Base-by-base conservation (phyloP, 2,329 filamentous ascomycete genomes). In the Monosporascus sp. region DNA sequence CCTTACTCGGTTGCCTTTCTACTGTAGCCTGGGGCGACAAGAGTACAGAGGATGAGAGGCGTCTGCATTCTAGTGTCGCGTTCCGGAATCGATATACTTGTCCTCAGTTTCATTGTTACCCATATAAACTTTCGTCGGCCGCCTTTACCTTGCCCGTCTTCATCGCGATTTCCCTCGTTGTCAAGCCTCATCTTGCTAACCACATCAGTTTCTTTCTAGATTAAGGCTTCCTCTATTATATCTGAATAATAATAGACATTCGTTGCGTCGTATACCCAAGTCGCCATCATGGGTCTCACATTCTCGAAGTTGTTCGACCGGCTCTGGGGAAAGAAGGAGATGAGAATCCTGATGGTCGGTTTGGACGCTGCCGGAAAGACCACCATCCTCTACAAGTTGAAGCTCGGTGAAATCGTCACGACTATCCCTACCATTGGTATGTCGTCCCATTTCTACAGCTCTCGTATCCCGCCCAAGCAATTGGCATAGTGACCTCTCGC, bases 301-400 rank as follows among this genome's bases (percentile, higher is more conserved):
- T 91, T 97, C 80, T 97, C 92, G 70, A 96, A 94, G 85, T 76
- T 97, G 73, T 94, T 97, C 76, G 90, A 96, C 74, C 86, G 88
- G 81, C 85, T 97, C 76, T 96, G 91, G 88, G 91, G 93, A 72
- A 96, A 96, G 88, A 97, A 97, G 87, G 94, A 99, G 86, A 99
- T 99, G 94, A 87, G 94, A 83, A 97, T 99, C 81, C 78, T 99
- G 78, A 99, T 99, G 94, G 92, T 99, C 69, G 94, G 94, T 85
- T 87, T 99, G 70, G 94, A 99, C 77, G 94, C 94, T 70, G 94
- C 94, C 76, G 94, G 94, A 88, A 99, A 99, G 86, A 99, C 94
- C 71, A 99, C 94, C 68, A 99, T 99, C 73, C 87, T 99, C 67
- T 99, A 99, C 83, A 99, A 99, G 85, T 87, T 99, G 76, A 99